Evolutionary conservation across 2,329 filamentous ascomycete genomes (phyloP).

Genomic region (Escovopsis sp.): DNA sequence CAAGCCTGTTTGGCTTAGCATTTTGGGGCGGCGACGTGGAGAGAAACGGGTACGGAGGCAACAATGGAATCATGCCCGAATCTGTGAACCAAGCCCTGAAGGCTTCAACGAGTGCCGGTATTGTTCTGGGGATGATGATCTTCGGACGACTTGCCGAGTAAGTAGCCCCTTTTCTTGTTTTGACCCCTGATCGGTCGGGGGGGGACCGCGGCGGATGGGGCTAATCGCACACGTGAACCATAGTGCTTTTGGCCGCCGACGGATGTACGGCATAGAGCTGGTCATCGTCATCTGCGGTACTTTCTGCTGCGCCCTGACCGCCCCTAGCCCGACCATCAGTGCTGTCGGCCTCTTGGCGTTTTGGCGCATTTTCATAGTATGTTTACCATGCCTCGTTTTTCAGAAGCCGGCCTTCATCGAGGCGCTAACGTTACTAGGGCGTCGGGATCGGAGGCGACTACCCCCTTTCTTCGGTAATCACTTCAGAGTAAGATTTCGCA

Average conservation of each 20-base stretch:
- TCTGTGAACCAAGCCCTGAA: conserved; percentile 61
- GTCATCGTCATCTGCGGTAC: conserved; percentile 59
- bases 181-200: background rate
- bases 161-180: conserved; percentile 6
- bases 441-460: conserved; percentile 74
- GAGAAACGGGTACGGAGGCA: conserved; percentile 33
- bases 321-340: conserved; percentile 44
- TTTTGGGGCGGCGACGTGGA: conserved; percentile 46
- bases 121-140: conserved; percentile 60
- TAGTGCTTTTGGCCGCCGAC: conserved; percentile 53
- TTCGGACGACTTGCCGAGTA: conserved; percentile 66
- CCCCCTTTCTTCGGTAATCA: conserved; percentile 66
- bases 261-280: conserved; percentile 70
- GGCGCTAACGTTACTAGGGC: conserved; percentile 26
- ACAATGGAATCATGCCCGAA: conserved; percentile 44
- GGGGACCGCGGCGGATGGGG: background rate
- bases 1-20: conserved; percentile 57
- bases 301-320: conserved; percentile 49
- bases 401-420: background rate
- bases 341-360: conserved; percentile 51
- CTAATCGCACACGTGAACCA: background rate
- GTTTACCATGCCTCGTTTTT: conserved; percentile 4
- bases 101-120: conserved; percentile 66
- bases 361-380: conserved; percentile 60
- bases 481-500: conserved; percentile 41